phyloP scores from a whole-genome alignment of 2,329 filamentous ascomycete species.

The Pyricularia grisea region DNA sequence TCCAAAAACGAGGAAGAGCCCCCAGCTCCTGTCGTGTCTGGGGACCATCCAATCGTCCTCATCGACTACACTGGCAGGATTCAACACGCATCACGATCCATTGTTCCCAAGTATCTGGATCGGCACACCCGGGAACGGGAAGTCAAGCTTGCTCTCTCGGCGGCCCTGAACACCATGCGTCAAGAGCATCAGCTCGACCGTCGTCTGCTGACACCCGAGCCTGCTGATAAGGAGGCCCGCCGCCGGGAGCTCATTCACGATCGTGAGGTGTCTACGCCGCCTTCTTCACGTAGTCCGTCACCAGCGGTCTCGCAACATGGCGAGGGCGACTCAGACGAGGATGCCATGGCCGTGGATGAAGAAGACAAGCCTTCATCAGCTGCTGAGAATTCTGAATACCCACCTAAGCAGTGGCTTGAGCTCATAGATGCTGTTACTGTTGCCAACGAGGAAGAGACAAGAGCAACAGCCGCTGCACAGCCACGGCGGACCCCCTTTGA shows the following conservation, averaged over 20 bases:
- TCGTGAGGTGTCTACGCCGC: slow-evolving; percentile 1
- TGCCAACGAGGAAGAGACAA: neutral
- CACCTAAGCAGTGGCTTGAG: neutral
- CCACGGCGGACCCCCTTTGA: slow-evolving; percentile 29
- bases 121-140: slow-evolving; percentile 5
- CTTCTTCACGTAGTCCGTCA: neutral
- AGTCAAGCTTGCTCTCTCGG: slow-evolving; percentile 11
- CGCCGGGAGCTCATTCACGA: slow-evolving; percentile 10
- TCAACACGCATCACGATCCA: slow-evolving; percentile 36
- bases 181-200: slow-evolving; percentile 14
- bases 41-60: slow-evolving; percentile 38
- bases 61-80: slow-evolving; percentile 37
- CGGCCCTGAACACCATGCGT: slow-evolving; percentile 13
- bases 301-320: neutral
- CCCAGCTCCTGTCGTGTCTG: slow-evolving; percentile 29
- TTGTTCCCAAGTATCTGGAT: slow-evolving; percentile 18
- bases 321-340: neutral
- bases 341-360: slow-evolving; percentile 5
- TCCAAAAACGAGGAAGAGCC: slow-evolving; percentile 35
- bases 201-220: slow-evolving; percentile 10
- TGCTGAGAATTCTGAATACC: neutral
- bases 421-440: slow-evolving; percentile 3
- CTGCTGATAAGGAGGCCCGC: slow-evolving; percentile 9
- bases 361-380: neutral
- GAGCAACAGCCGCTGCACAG: slow-evolving; percentile 10